Base-by-base conservation (phyloP, 805 yeast species). In the Kluyveromyces dobzhanskii region DNA sequence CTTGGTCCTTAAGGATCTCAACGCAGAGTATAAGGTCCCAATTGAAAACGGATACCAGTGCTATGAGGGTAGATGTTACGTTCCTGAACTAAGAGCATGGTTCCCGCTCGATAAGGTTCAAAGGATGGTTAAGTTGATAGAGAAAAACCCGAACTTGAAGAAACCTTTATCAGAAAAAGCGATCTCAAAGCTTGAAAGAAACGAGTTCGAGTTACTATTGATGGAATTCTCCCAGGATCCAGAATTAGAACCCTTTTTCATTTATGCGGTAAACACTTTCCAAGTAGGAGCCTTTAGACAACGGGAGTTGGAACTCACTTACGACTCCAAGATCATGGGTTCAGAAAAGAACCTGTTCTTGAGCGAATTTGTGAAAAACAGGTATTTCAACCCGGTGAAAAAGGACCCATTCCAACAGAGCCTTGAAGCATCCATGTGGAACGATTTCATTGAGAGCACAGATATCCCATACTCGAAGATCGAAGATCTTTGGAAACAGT, bases 71-170 rank as follows among this genome's bases (percentile, higher is more conserved):
- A 69, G 68, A 41, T 54, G 66, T 2, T 80, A 66, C 47, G 41
- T 78, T 9, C 75, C 76, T 1, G 76, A 76, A 39, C 51, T 80
- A 33, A 59, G 83, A 31, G 53, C 70, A 18, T 81, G 88, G 88
- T 30, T 6, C n/a, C 18, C 32, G 8, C 10, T 4, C 10, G 21
- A 14, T 6, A 44, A 76, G 9, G 38, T 40, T 1, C 44, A 47
- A 47, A 41, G 41, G 31, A 50, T 49, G 16, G 31, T 39, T 4
- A 33, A 46, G 30, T 25, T 41, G 3, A 30, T 39, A 3, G 28
- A 50, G 2, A 19, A 40, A 31, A 47, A 30, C 27, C 29, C 30
- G 4, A 17, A 37, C 34, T 10, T 12, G 12, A 30, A 29, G 12
- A 12, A 18, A 17, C 28, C 19, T 13, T 28, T 42, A 14, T 19